Conservation (phyloP, 2,329 filamentous ascomycete species). For the Bimuria novae-zelandiae region DNA sequence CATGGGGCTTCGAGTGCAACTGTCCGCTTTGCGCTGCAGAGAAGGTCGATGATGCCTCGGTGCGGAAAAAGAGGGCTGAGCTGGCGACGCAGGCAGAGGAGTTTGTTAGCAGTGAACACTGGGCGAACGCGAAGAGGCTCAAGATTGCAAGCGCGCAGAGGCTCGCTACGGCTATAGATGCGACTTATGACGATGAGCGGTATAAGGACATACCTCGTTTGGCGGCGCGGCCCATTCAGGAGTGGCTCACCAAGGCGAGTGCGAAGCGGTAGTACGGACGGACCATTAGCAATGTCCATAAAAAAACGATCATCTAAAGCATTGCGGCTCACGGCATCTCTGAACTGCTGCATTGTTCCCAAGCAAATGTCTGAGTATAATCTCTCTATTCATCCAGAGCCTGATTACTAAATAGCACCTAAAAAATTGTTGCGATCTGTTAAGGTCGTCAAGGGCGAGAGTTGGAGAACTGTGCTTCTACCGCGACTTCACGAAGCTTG, state of each 20-base stretch:
- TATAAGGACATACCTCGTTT: slow-evolving; percentile 24
- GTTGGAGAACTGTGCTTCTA: no score
- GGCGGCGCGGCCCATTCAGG: slow-evolving; percentile 19
- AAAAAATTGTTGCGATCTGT: no score
- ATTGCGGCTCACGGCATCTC: no score
- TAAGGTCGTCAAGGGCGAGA: no score
- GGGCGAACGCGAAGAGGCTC: slow-evolving; percentile 34
- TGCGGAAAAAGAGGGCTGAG: slow-evolving; percentile 30
- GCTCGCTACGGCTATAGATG: slow-evolving; percentile 25
- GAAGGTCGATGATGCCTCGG: slow-evolving; percentile 22
- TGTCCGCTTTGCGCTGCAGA: slow-evolving; percentile 49
- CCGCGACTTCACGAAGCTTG: no score
- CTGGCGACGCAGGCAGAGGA: slow-evolving; percentile 29
- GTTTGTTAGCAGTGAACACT: slow-evolving; percentile 30
- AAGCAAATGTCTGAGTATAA: no score
- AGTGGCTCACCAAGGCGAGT: slow-evolving; percentile 28
- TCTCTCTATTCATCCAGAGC: no score
- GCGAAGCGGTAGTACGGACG: slow-evolving; percentile 9
- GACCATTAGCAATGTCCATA: no score
- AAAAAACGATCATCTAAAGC: no score
- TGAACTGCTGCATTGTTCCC: no score
- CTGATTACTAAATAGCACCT: no score
- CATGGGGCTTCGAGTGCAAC: slow-evolving; percentile 50
- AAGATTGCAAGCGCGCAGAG: slow-evolving; percentile 29
- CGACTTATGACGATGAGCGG: slow-evolving; percentile 29